These are phyloP conservation scores for Boletus rubropictus DNA, from an alignment of 768 basidiomycete genomes.

Conservation along the genomic window DNA sequence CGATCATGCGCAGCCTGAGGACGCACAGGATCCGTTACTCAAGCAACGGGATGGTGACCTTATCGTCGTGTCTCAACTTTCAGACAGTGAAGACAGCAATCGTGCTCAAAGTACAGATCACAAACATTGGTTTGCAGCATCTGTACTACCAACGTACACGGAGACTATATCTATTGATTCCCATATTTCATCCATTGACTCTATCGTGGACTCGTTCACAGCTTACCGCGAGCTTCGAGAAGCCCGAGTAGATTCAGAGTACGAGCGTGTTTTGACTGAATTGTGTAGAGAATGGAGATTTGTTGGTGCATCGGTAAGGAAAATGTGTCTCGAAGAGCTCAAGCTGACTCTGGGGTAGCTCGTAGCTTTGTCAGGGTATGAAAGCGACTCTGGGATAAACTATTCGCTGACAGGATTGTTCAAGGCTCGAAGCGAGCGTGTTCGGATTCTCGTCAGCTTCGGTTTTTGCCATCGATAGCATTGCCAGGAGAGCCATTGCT, in stretches of 20 bases:
- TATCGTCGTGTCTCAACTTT: constrained; percentile 19
- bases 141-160: constrained; percentile 39
- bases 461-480: constrained; percentile 43
- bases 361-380: constrained; percentile 55
- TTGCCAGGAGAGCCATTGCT: constrained; percentile 49
- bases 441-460: constrained; percentile 56
- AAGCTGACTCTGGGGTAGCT: constrained; percentile 35
- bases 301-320: constrained; percentile 52
- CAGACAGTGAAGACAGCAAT: constrained; percentile 10
- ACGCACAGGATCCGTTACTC: constrained; percentile 18
- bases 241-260: constrained; percentile 38
- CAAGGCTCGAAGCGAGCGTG: constrained; percentile 47
- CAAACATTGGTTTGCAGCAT: constrained; percentile 32
- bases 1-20: constrained; percentile 12
- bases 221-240: constrained; percentile 51
- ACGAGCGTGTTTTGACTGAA: constrained; percentile 42
- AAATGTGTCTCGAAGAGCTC: neutral
- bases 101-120: neutral
- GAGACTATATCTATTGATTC: constrained; percentile 34
- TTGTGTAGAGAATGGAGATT: constrained; percentile 62
- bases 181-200: constrained; percentile 29
- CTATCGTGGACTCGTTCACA: constrained; percentile 45
- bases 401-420: neutral
- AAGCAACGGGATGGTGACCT: constrained; percentile 8
- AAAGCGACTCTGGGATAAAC: neutral